Conservation (phyloP, 495 filamentous ascomycete species). For the Aspergillus affinis region DNA sequence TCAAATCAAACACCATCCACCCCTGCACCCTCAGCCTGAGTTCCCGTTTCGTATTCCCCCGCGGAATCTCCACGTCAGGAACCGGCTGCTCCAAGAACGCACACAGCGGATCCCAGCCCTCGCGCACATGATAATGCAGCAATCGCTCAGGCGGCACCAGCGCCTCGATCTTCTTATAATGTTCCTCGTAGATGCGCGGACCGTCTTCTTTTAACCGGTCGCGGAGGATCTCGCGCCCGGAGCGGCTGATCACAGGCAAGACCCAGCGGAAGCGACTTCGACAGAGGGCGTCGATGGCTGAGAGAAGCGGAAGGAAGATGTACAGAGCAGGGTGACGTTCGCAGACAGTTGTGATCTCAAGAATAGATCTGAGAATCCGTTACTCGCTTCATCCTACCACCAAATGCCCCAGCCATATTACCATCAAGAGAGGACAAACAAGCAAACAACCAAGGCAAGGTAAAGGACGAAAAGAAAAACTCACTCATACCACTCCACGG, state of each 20-base stretch:
- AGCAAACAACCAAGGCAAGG: too few relatives aligned
- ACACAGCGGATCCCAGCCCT: slow-evolving; percentile 11
- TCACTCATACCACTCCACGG: slow-evolving; percentile 1
- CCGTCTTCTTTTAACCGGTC: neutral
- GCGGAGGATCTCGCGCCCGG: neutral
- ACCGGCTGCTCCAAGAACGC: slow-evolving; percentile 2
- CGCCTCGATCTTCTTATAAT: slow-evolving; percentile 4
- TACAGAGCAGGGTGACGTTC: neutral
- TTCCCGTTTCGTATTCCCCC: neutral
- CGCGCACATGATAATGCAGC: slow-evolving; percentile 3
- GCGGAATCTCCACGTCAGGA: neutral
- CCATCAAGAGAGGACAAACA: too few relatives aligned
- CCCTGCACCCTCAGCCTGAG: neutral
- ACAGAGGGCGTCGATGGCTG: neutral
- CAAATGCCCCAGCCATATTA: too few relatives aligned
- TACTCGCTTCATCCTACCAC: too few relatives aligned
- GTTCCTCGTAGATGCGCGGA: neutral
- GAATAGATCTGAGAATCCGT: neutral
- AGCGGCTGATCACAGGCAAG: neutral
- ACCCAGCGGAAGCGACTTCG: neutral
- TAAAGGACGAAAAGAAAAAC: too few relatives aligned
- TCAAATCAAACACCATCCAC: neutral
- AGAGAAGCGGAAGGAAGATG: neutral
- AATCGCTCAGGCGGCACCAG: neutral
- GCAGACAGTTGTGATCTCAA: neutral